Conservation (phyloP, 768 basidiomycete genomes). For the Suillus paluster region DNA sequence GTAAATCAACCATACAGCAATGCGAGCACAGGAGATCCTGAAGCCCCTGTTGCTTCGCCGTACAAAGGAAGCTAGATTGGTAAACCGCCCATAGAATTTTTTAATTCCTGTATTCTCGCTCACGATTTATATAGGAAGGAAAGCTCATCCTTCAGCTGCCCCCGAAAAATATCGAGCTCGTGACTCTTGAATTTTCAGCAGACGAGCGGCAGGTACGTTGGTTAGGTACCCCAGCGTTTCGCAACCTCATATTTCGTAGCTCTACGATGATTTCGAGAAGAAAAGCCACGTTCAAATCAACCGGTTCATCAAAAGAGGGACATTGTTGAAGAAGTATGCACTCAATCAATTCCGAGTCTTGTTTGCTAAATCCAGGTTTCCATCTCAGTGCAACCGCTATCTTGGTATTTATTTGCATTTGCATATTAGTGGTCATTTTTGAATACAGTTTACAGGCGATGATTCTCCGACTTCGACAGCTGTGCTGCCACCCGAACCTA, state of each 20-base stretch:
- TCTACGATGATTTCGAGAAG: conserved; percentile 64
- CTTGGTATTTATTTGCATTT: conserved; percentile 1
- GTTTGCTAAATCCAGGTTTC: background rate
- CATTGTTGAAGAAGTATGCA: conserved; percentile 71
- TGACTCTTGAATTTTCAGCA: conserved; percentile 60
- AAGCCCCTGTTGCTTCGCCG: conserved; percentile 71
- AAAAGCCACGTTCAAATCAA: conserved; percentile 57
- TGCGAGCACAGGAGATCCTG: conserved; percentile 70
- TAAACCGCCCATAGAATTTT: conserved; percentile 9
- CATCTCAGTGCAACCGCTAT: background rate
- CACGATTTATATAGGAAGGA: conserved; percentile 49
- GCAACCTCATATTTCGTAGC: conserved; percentile 31
- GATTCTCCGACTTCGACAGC: conserved; percentile 75
- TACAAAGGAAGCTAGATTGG: conserved; percentile 64
- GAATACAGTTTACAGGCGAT: conserved; percentile 49
- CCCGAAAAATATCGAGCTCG: conserved; percentile 60
- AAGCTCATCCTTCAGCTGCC: conserved; percentile 69
- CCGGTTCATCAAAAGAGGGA: conserved; percentile 64
- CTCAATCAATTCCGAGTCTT: conserved; percentile 6
- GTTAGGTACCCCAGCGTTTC: background rate
- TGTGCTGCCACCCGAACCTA: conserved; percentile 75
- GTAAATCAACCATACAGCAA: conserved; percentile 34
- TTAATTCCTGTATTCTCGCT: background rate
- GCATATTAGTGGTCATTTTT: conserved; percentile 43
- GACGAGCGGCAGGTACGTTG: conserved; percentile 65